These are phyloP conservation scores for Zygosaccharomyces pseudorouxii DNA, from an alignment of 805 yeast genomes.

Conservation along the genomic window DNA sequence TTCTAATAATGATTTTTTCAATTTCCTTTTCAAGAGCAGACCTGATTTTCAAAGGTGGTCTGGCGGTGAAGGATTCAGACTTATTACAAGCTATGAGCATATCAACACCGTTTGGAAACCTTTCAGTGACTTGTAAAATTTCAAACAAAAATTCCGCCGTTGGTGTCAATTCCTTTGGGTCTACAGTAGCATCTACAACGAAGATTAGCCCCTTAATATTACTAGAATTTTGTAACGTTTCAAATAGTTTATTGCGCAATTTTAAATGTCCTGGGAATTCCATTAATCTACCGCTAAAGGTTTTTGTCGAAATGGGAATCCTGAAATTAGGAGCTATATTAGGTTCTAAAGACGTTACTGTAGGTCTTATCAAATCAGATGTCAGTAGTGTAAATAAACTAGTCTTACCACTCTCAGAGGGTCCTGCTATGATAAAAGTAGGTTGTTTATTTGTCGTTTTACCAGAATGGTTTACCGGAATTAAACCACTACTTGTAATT, in stretches of 20 bases:
- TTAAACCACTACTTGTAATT: slow-evolving; percentile 15
- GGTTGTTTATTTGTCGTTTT: slow-evolving; percentile 36
- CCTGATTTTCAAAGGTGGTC: slow-evolving; percentile 60
- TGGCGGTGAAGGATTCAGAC: slow-evolving; percentile 76
- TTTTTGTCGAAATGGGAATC: slow-evolving; percentile 39
- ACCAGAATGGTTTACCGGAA: slow-evolving; percentile 12
- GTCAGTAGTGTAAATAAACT: slow-evolving; percentile 42
- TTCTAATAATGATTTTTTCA: slow-evolving; percentile 45
- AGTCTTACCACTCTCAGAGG: slow-evolving; percentile 64
- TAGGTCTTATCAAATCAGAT: slow-evolving; percentile 29
- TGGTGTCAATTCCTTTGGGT: slow-evolving; percentile 43
- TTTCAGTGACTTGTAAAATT: slow-evolving; percentile 58
- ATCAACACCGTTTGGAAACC: slow-evolving; percentile 62
- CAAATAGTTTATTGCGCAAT: slow-evolving; percentile 52
- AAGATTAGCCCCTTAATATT: slow-evolving; percentile 65
- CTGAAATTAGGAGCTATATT: slow-evolving; percentile 36
- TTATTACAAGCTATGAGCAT: slow-evolving; percentile 79
- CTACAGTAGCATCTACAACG: slow-evolving; percentile 69
- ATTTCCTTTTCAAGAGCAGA: slow-evolving; percentile 61
- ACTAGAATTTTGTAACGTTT: slow-evolving; percentile 42
- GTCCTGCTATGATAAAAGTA: slow-evolving; percentile 60
- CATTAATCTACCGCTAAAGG: slow-evolving; percentile 47
- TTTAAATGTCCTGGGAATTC: slow-evolving; percentile 91
- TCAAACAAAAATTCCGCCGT: slow-evolving; percentile 58
- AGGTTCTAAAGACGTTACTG: slow-evolving; percentile 52